Evolutionary conservation across 2,329 filamentous ascomycete species (phyloP).

Genomic region (Trichoderma cornu-damae): DNA sequence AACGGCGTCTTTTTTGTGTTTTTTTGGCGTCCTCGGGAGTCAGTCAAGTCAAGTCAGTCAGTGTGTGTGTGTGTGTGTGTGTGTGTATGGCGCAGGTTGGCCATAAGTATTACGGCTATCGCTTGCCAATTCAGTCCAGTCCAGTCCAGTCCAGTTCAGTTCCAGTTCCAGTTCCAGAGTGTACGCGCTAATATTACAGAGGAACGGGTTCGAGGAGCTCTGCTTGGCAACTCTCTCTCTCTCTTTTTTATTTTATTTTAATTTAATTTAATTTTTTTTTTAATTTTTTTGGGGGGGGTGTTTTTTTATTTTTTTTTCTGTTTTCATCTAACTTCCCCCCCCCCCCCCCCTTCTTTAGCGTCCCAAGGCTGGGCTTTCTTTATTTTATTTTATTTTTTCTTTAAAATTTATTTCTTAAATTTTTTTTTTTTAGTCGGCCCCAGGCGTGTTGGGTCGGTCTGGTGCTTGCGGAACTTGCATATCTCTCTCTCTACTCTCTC

Average conservation of each 20-base stretch:
- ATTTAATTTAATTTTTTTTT: no score
- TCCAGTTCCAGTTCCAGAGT: neutral
- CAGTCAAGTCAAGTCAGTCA: no score
- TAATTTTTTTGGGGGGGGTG: no score
- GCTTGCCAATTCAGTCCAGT: no score
- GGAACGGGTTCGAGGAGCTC: neutral
- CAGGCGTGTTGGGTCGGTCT: constrained; percentile 11
- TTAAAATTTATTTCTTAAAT: no score
- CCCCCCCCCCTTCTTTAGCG: constrained; percentile 6
- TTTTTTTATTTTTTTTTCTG: no score
- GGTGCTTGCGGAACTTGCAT: constrained; percentile 10
- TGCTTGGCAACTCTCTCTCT: constrained; percentile 2
- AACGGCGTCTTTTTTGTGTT: constrained; percentile 17
- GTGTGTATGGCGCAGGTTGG: constrained; percentile 11
- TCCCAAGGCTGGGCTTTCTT: constrained; percentile 18
- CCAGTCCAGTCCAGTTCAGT: no score
- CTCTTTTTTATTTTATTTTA: no score
- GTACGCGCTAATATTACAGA: neutral
- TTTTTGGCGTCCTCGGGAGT: no score
- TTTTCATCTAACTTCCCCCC: neutral
- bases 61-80: no score
- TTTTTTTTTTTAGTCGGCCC: constrained; percentile 16
- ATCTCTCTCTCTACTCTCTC: constrained; percentile 4
- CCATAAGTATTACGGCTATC: constrained; percentile 9
- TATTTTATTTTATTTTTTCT: no score